A percentile compares a stretch with the other conserved stretches of the same genome.
Evolutionary conservation across 768 basidiomycete genomes (phyloP).

Genomic region (Lactarius hatsudake): DNA sequence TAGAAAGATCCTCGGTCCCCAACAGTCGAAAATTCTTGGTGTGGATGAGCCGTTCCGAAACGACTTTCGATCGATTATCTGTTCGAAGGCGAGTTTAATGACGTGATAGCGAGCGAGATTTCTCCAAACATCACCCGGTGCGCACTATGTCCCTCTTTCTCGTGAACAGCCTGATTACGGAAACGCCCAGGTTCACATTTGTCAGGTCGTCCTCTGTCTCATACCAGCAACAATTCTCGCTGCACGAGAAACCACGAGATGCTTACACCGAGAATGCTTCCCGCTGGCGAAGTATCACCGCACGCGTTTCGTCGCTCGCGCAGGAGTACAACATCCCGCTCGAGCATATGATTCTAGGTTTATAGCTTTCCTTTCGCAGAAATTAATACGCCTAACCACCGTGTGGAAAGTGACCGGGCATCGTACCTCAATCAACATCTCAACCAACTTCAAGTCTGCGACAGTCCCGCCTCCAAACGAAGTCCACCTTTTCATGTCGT

Average conservation of each 20-base stretch:
- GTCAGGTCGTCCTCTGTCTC: background rate
- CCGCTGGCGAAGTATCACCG: slow-evolving; percentile 12
- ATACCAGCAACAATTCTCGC: slow-evolving; percentile 14
- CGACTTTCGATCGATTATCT: slow-evolving; percentile 2
- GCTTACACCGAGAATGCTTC: background rate
- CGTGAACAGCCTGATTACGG: background rate
- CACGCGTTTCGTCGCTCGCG: background rate
- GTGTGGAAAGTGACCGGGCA: slow-evolving; percentile 13
- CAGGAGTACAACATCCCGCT: slow-evolving; percentile 2
- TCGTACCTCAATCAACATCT: slow-evolving; percentile 11
- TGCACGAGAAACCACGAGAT: slow-evolving; percentile 16
- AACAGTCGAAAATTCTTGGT: slow-evolving; percentile 4
- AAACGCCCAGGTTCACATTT: slow-evolving; percentile 10
- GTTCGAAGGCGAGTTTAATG: slow-evolving; percentile 12
- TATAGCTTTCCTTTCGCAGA: background rate
- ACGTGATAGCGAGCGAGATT: slow-evolving; percentile 6
- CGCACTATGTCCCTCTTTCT: background rate
- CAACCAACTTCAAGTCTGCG: background rate
- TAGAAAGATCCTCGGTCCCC: slow-evolving; percentile 1
- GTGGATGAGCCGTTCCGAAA: slow-evolving; percentile 11
- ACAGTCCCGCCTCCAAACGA: background rate
- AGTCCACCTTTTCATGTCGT: slow-evolving; percentile 15
- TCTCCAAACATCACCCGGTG: slow-evolving; percentile 7
- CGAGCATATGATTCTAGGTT: slow-evolving; percentile 12
- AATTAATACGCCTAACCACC: background rate